These are phyloP conservation scores for Corylus americana DNA, from an alignment of 306 rosid species.

Conservation along the genomic window DNA sequence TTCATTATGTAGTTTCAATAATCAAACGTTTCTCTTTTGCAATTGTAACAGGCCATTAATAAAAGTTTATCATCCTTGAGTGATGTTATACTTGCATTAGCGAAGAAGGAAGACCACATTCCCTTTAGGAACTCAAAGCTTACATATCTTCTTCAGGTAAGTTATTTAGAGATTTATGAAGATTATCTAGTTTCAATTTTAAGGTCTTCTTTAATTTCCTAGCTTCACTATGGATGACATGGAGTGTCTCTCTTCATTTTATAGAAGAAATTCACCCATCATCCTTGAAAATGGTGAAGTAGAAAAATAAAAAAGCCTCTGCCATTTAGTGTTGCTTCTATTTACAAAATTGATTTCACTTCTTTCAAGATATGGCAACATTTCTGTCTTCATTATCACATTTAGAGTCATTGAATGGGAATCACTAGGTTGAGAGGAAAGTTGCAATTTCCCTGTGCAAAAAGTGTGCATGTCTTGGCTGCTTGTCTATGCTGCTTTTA, in stretches of 20 bases:
- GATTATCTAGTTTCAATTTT: conserved; percentile 1
- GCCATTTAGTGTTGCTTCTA: not conserved
- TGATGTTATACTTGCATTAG: conserved; percentile 93
- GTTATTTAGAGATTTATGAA: not conserved
- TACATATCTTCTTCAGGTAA: conserved; percentile 96
- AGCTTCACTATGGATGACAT: not conserved
- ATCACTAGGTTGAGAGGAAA: not conserved
- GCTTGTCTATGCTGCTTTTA: no score
- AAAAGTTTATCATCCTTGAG: conserved; percentile 85
- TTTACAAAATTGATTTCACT: not conserved
- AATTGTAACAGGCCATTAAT: conserved; percentile 70
- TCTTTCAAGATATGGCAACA: conserved; percentile 1
- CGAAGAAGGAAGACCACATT: conserved; percentile 90
- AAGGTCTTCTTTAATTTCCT: not conserved
- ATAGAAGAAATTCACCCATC: not conserved
- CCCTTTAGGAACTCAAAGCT: conserved; percentile 98
- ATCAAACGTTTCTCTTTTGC: conserved; percentile 20
- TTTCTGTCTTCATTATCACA: not conserved
- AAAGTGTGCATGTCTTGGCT: not conserved
- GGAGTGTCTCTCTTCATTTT: not conserved
- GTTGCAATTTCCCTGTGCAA: not conserved
- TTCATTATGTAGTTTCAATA: conserved; percentile 14
- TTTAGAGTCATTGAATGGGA: not conserved
- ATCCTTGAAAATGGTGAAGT: not conserved
- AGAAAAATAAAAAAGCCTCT: not conserved